phyloP scores from a whole-genome alignment of 2,329 filamentous ascomycete genomes.

The Trichoderma arundinaceum region DNA sequence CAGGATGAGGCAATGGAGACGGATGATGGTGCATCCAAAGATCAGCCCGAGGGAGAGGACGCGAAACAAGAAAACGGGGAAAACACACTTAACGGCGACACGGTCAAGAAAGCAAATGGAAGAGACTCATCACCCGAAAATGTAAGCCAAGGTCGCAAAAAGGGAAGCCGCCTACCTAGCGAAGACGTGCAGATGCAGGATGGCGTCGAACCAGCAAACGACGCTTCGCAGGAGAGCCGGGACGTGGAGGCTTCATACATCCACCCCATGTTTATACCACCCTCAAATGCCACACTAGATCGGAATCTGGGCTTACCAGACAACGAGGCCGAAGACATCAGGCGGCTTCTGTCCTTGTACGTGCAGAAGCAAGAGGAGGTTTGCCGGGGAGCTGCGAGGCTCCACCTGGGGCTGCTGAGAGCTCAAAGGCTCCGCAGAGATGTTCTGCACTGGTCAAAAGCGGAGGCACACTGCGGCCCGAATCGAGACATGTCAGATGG shows the following conservation, averaged over 20 bases:
- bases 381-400: constrained; percentile 69
- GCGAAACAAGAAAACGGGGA: constrained; percentile 15
- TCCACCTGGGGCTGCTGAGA: constrained; percentile 73
- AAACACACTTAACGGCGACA: constrained; percentile 11
- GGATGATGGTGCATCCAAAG: constrained; percentile 22
- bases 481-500: constrained; percentile 82
- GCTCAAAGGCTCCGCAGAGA: constrained; percentile 74
- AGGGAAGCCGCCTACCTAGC: constrained; percentile 35
- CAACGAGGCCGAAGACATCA: constrained; percentile 77
- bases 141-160: constrained; percentile 6
- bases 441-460: constrained; percentile 77
- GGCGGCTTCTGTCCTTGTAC: constrained; percentile 74
- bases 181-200: constrained; percentile 34
- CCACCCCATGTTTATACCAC: constrained; percentile 76
- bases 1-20: constrained; percentile 27
- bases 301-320: constrained; percentile 74
- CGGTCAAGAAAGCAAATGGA: constrained; percentile 11
- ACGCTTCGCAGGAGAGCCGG: constrained; percentile 38
- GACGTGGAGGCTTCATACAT: constrained; percentile 58
- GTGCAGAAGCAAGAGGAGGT: constrained; percentile 88
- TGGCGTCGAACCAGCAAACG: constrained; percentile 43
- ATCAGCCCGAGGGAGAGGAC: neutral
- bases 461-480: constrained; percentile 71
- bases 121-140: constrained; percentile 10
- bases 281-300: constrained; percentile 66